Evolutionary conservation across 2,329 filamentous ascomycete species (phyloP).

Genomic region (Talaromyces albobiverticillius): DNA sequence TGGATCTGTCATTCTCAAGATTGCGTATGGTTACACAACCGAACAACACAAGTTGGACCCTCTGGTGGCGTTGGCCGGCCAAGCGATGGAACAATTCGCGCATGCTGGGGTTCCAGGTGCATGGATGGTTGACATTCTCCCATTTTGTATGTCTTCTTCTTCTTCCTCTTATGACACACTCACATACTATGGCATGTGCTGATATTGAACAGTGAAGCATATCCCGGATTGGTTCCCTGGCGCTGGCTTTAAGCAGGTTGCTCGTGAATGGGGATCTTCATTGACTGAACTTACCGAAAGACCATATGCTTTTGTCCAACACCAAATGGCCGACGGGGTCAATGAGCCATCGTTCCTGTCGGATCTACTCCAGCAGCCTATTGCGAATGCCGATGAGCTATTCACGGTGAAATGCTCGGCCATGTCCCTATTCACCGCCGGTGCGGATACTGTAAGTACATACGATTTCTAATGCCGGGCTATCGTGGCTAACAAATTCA

Average conservation of each 20-base stretch:
- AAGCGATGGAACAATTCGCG: conserved; percentile 41
- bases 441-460: conserved; percentile 38
- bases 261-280: conserved; percentile 32
- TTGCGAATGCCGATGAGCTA: conserved; percentile 29
- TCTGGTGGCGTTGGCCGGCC: conserved; percentile 41
- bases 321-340: conserved; percentile 33
- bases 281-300: conserved; percentile 32
- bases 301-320: conserved; percentile 45
- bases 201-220: conserved; percentile 28
- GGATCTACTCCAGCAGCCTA: conserved; percentile 33
- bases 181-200: no score
- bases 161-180: no score
- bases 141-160: conserved; percentile 31
- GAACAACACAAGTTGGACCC: conserved; percentile 40
- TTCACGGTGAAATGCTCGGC: conserved; percentile 42
- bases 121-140: conserved; percentile 48
- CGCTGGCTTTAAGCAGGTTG: conserved; percentile 43
- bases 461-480: neutral
- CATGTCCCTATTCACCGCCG: conserved; percentile 41
- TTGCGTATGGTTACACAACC: conserved; percentile 47
- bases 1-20: conserved; percentile 42
- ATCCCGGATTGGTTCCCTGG: conserved; percentile 48
- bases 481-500: neutral
- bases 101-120: conserved; percentile 40
- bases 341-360: conserved; percentile 37